These are phyloP conservation scores for Ammopiptanthus mongolicus DNA, from an alignment of 306 rosid species.

Conservation along the genomic window DNA sequence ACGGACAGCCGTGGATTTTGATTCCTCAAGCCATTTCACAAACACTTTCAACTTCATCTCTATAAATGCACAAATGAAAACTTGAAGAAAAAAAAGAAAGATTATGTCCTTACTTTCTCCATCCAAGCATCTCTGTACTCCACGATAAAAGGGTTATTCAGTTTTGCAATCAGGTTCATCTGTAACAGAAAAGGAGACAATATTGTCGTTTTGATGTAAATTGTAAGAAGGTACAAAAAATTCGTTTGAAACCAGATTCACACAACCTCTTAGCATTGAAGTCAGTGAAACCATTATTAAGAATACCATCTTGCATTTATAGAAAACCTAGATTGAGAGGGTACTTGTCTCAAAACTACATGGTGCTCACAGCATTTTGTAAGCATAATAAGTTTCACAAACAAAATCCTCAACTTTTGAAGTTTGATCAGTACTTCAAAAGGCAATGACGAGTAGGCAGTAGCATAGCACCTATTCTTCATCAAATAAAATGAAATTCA, in stretches of 20 bases:
- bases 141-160: slow-evolving; percentile 81
- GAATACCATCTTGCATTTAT: neutral
- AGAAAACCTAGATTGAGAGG: slow-evolving; percentile 8
- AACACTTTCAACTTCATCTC: no score
- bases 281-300: neutral
- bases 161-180: slow-evolving; percentile 86
- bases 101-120: slow-evolving; percentile 61
- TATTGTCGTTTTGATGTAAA: neutral
- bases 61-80: neutral
- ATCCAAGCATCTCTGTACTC: slow-evolving; percentile 98
- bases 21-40: no score
- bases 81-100: neutral
- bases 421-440: neutral
- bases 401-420: neutral
- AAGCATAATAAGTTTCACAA: slow-evolving; percentile 1
- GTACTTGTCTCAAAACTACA: neutral
- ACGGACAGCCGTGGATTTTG: no score
- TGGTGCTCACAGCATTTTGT: neutral
- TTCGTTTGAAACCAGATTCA: neutral
- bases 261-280: neutral
- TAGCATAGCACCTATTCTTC: neutral
- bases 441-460: neutral
- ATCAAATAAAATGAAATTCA: neutral
- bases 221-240: neutral
- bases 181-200: slow-evolving; percentile 32